Evolutionary conservation across 768 basidiomycete genomes (phyloP), one percentile per base, ranked within the genome.

Genomic region (Agaricus sinodeliciosus): DNA sequence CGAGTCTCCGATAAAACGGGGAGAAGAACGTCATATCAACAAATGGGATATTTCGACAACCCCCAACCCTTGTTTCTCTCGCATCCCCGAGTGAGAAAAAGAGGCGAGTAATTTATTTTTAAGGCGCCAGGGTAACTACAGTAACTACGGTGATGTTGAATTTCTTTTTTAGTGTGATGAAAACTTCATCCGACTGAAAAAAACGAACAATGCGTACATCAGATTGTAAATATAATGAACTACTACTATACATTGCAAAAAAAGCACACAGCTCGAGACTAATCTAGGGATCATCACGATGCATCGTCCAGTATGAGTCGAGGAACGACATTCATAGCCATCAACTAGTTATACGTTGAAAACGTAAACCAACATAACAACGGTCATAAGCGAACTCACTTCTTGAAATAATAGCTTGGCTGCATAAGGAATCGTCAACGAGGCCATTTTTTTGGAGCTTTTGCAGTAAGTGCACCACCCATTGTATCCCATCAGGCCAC

Each of bases 391-490:
- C 35, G 19, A 41, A 37, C 79, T 22, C 59, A 87, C 90, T 81
- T 93, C 91, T 68, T 92, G 90, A 74, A 94, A 93, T 25, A 94
- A 71, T 55, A 94, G 62, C 68, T 98, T 97, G 48, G 94, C 94
- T 8, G 94, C 94, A 65, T 96, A 98, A 1, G 95, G 95, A 50
- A 99, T 93, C 15, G 90, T 94, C 58, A 99, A 74, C 63, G 92
- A 90, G 42, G 93, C 90, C 81, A 99, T 90, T 65, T 87, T 86
- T 72, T 97, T 96, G 43, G 92, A 94, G 61, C 88, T 93, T 74
- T 96, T 95, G 82, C 95, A 98, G 62, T 91, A 92, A n/a, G 90
- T 81, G 67, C 94, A 97, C 93, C 94, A 97, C 54, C 91, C 90
- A 62, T 88, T 84, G 66, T 91, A 90, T 3, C 94, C 96, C 80